Conservation (phyloP, 805 yeast genomes). For the Lachancea kluyveri region DNA sequence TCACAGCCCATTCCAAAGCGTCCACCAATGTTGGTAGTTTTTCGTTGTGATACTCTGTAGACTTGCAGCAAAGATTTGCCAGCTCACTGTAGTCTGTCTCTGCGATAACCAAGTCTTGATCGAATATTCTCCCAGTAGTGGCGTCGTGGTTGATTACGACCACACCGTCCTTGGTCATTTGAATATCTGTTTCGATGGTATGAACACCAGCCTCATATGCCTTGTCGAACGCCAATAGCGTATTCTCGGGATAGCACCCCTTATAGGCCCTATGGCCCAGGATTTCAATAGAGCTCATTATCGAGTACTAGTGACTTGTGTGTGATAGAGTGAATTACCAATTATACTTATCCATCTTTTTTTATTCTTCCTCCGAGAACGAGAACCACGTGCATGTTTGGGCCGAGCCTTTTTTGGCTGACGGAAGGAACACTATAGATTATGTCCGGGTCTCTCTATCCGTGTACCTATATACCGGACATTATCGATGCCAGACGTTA, state of each 20-base stretch:
- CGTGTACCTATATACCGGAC: too few species aligned
- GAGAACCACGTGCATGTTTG: too few species aligned
- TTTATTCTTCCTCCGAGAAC: too few species aligned
- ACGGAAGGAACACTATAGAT: too few species aligned
- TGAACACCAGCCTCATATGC: slow-evolving; percentile 42
- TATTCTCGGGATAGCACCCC: slow-evolving; percentile 40
- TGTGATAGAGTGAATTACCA: too few species aligned
- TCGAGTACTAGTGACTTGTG: too few species aligned
- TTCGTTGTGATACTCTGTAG: slow-evolving; percentile 29
- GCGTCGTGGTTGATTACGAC: slow-evolving; percentile 52
- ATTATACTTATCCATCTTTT: too few species aligned
- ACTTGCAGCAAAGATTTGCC: slow-evolving; percentile 30
- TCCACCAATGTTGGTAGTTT: slow-evolving; percentile 39
- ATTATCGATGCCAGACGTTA: too few species aligned
- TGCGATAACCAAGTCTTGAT: slow-evolving; percentile 33
- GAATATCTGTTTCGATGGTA: slow-evolving; percentile 51
- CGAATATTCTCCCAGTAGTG: slow-evolving; percentile 43
- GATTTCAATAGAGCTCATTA: slow-evolving; percentile 12
- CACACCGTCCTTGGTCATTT: slow-evolving; percentile 45
- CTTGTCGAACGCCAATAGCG: slow-evolving; percentile 39
- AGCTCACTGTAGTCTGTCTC: slow-evolving; percentile 33
- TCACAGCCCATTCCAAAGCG: slow-evolving; percentile 34
- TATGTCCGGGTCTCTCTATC: too few species aligned
- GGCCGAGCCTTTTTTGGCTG: too few species aligned
- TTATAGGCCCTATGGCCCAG: slow-evolving; percentile 33